phyloP scores from a whole-genome alignment of 805 yeast species.

The Starmerella bombi region DNA sequence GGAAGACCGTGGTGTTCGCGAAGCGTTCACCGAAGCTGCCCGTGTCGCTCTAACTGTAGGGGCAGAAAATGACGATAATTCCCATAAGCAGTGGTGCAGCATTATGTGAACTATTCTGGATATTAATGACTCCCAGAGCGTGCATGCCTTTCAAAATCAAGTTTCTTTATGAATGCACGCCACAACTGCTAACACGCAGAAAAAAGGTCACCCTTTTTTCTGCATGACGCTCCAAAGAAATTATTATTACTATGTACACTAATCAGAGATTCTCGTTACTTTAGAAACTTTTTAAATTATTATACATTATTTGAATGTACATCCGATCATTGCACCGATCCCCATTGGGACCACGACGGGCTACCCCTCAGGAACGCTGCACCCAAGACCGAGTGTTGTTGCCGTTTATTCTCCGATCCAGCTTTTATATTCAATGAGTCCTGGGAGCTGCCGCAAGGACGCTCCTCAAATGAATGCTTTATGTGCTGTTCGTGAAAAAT shows the following conservation, averaged over 20 bases:
- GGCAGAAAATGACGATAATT: constrained; percentile 39
- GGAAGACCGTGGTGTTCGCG: constrained; percentile 94
- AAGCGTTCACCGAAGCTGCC: constrained; percentile 97
- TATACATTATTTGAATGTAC: constrained; percentile 7
- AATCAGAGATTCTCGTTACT: too few species aligned
- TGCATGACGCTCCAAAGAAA: too few species aligned
- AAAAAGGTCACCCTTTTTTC: too few species aligned
- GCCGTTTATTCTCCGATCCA: constrained; percentile 19
- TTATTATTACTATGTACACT: too few species aligned
- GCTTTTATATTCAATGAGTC: constrained; percentile 18
- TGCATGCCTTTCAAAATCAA: neutral
- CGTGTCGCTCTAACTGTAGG: constrained; percentile 87
- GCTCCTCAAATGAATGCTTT: constrained; percentile 22
- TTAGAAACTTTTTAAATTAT: too few species aligned
- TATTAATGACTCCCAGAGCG: too few species aligned
- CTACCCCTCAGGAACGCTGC: constrained; percentile 22
- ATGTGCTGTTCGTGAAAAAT: constrained; percentile 12
- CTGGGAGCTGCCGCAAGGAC: constrained; percentile 21
- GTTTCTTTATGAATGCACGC: neutral
- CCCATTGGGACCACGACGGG: constrained; percentile 23
- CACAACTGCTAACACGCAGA: too few species aligned
- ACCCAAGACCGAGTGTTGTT: constrained; percentile 22
- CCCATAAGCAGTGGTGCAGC: constrained; percentile 16
- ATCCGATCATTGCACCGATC: constrained; percentile 22
- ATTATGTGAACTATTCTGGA: constrained; percentile 15